These are phyloP conservation scores for Glarea lozoyensis DNA, from an alignment of 495 filamentous ascomycete genomes.

Conservation along the genomic window DNA sequence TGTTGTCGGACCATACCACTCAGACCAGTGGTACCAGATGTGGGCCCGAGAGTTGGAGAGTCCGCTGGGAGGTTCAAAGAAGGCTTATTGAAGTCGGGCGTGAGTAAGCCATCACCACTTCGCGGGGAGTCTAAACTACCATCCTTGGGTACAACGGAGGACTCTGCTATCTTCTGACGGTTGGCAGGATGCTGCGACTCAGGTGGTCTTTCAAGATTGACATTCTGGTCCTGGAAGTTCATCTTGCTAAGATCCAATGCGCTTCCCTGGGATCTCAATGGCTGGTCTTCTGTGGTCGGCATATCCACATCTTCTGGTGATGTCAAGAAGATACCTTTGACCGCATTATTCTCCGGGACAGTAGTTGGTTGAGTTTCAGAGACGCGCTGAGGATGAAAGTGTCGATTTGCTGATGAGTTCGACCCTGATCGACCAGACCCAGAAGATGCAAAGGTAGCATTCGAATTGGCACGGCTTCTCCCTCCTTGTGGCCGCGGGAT, in stretches of 20 bases:
- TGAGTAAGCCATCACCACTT: no score
- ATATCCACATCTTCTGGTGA: constrained; percentile 14
- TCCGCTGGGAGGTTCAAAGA: constrained; percentile 31
- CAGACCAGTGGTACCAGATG: constrained; percentile 46
- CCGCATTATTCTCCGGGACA: constrained; percentile 28
- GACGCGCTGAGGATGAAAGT: constrained; percentile 13
- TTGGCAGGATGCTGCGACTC: constrained; percentile 27
- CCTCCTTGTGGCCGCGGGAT: constrained; percentile 9
- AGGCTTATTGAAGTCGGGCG: background rate
- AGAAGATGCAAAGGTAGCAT: constrained; percentile 11
- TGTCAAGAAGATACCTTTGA: constrained; percentile 26
- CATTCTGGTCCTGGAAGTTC: constrained; percentile 31
- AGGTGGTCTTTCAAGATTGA: constrained; percentile 18
- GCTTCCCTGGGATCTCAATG: constrained; percentile 12
- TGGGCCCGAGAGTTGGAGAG: constrained; percentile 73
- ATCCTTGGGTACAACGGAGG: constrained; percentile 12
- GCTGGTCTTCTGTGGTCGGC: constrained; percentile 23
- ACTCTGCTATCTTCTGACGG: constrained; percentile 19
- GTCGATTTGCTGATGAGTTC: constrained; percentile 15
- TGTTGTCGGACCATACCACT: constrained; percentile 81
- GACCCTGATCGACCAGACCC: constrained; percentile 16
- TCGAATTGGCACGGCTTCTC: constrained; percentile 18
- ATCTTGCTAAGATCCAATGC: constrained; percentile 24
- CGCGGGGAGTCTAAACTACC: constrained; percentile 1
- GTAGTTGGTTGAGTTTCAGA: constrained; percentile 10